Conservation (phyloP, 2,329 filamentous ascomycete genomes). For the Cordyceps pruinosa region DNA sequence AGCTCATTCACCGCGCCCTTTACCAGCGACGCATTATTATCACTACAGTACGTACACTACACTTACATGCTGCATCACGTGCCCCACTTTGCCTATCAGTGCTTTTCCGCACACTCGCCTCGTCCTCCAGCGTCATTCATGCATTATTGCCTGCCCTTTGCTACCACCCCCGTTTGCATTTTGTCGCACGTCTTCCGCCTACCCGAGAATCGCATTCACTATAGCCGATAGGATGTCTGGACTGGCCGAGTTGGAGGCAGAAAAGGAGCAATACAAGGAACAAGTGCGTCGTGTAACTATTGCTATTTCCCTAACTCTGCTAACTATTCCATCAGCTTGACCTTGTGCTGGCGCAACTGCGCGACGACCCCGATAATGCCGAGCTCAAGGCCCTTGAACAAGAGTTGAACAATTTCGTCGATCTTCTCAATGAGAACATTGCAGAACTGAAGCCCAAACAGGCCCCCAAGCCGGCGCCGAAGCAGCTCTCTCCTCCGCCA, state of each 20-base stretch:
- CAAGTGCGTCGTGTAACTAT: constrained; percentile 36
- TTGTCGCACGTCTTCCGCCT: not conserved
- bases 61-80: constrained; percentile 5
- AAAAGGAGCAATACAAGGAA: constrained; percentile 49
- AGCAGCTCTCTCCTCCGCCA: constrained; percentile 42
- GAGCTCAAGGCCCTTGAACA: constrained; percentile 71
- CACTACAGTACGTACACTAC: too few species aligned
- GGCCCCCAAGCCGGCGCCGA: constrained; percentile 38
- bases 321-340: constrained; percentile 53
- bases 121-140: not conserved
- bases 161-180: not conserved
- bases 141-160: not conserved
- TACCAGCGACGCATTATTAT: too few species aligned
- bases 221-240: constrained; percentile 21
- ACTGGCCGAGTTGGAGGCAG: constrained; percentile 40
- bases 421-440: constrained; percentile 71
- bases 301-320: not conserved
- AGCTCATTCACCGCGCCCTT: too few species aligned
- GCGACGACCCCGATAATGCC: constrained; percentile 71
- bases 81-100: not conserved
- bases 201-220: too few species aligned
- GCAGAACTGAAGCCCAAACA: constrained; percentile 62
- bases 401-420: constrained; percentile 77
- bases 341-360: constrained; percentile 66
- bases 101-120: not conserved